Base-by-base conservation (phyloP, 345 rosid species). In the Pistacia atlantica region DNA sequence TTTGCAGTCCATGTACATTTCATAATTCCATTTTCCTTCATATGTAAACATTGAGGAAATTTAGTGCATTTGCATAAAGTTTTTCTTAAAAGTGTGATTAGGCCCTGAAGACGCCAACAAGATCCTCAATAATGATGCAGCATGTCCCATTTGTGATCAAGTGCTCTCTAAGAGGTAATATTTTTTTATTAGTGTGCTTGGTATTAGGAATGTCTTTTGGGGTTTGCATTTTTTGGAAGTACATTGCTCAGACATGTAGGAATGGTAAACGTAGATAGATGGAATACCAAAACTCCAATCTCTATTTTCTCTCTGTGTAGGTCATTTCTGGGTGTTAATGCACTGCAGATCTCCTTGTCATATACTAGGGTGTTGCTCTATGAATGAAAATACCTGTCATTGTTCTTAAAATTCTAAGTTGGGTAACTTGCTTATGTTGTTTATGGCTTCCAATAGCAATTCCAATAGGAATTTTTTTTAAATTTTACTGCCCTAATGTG, bases 91-190 rank as follows among this genome's bases (percentile, higher is more conserved):
- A 56, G 51, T 33, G 33, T 84, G 82, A 82, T 68, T 79, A 96
- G 97, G 99, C 71, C 85, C 89, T 71, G 98, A 93, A 82, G 98
- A 96, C 84, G 99, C 97, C 8, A 80, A 74, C 89, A 96, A 93
- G 89, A 93, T 96, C 80, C 92, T 92, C 71, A 88, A 83, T 77
- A 92, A 86, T 65, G 98, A 96, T 85, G 98, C 86, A 54, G 92
- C 97, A 38, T 96, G 97, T 76, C 99, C 97, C 63, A 80, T 96
- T 60, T 96, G 99, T 79, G 98, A 92, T 83, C 97, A 91, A 85
- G 97, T 91, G 80, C 99, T 96, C 48, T 93, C 99, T 56, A 93
- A 92, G 89, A 93, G 99, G 99, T 88, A 74, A 75, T 46, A 31
- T 7, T 33, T 65, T 52, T 13, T 55, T 48, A 11, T 51, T 8